Base-by-base conservation (phyloP, 73 alveolate species). In the Diophrys appendiculata region DNA sequence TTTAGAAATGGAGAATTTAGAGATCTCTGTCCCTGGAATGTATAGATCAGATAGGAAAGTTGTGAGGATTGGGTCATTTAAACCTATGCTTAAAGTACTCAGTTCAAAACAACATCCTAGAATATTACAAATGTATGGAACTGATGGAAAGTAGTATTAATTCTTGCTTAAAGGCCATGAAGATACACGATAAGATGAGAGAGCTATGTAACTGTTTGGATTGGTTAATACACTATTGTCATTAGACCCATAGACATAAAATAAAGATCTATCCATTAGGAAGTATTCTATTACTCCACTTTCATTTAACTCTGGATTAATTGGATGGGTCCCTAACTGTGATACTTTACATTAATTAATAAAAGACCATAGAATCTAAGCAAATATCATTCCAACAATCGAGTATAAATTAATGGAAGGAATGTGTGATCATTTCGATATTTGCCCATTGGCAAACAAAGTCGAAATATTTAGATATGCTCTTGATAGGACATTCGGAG, bases 261-360 rank as follows among this genome's bases (percentile, higher is more conserved):
- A 91, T 54, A 95, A 95, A 80, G 97, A 91, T 86, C 83, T 97
- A 31, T 72, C 94, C 35, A 97, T 97, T 52, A 90, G 95, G 76
- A 83, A 98, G 75, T 97, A 93, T 72, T 96, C 99, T n/a, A 43
- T 43, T 43, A 96, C 94, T 26, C 98, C 99, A 11, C 91, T 97
- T 56, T 83, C 97, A n/a, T 85, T 86, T 79, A 97, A 96, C 88
- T 88, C 99, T 28, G 99, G 99, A 22, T 88, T 97, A 29, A 82
- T 97, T 13, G 99, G 99, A 25, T 97, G 99, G 99, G 99, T 97
- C 34, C 96, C 98, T 5, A 94, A 97, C 91, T 92, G 99, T 68
- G 99, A 97, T 86, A 97, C 99, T 22, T 89, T 97, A 28, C 89
- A 91, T 77, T 84, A 87, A 69, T 89, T 97, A 73, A 96, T 97